Evolutionary conservation across 495 filamentous ascomycete genomes (phyloP), one percentile per base, ranked within the genome.

Genomic region (Penicillium steckii): DNA sequence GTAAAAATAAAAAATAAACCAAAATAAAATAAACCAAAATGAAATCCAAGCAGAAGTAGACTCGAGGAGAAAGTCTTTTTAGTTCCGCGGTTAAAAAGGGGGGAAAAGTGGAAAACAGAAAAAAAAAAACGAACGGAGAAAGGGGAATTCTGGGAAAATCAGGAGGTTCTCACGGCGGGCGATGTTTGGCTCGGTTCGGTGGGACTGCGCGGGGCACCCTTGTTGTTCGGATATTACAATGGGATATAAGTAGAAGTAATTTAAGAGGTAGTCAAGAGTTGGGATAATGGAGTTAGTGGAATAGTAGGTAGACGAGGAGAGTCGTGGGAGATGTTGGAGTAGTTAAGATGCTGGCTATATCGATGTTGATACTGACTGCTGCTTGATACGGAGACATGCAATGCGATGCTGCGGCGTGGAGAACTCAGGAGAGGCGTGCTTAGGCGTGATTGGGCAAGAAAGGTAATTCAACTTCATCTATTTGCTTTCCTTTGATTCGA

Each of bases 371-470:
- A n/a, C n/a, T n/a, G n/a, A n/a, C n/a, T n/a, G n/a, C n/a, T n/a
- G n/a, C n/a, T n/a, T n/a, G n/a, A n/a, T n/a, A n/a, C n/a, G n/a
- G n/a, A 27, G 26, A 27, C 10, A 5, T 10, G 4, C 26, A 27
- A 27, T 4, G 10, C 4, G 10, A 27, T 10, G 10, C 26, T 27
- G 26, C 5, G 10, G 4, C 4, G 13, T 3, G 7, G 12, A 35
- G 12, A 35, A 35, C 32, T 35, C 17, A 15, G 9, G 32, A n/a
- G 32, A 10, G 3, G 32, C 9, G 32, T 15, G 32, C 6, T 15
- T 5, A 35, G 32, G n/a, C 5, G 32, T 35, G 55, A 46, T 53
- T 53, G 55, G 50, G 50, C 13, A 4, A 40, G 35, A 10, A n/a
- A 40, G 9, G 32, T 17, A 19, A 41, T 23, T 41, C 17, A 8